Evolutionary conservation across 225 moss, liverwort and hornwort genomes (phyloP), one percentile per base, ranked within the genome.

Genomic region (Pseudisothecium myosuroides): DNA sequence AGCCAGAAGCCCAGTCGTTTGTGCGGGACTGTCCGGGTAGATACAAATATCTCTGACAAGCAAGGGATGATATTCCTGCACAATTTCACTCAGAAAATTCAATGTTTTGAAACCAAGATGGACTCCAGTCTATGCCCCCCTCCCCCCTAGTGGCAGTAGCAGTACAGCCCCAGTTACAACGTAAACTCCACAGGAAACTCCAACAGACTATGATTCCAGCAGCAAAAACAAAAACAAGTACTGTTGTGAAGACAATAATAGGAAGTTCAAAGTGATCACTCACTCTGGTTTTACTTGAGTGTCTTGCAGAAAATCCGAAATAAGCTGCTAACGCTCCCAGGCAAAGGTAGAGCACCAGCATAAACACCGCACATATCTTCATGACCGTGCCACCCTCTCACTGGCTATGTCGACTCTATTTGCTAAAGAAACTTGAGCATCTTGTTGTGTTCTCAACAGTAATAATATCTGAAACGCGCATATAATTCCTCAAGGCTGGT

Each of bases 11-110:
- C 93, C 93, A 39, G 93, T 89, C 18, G 93, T 91, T 77, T 94
- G 91, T 20, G 92, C 90, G 34, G 93, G 93, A 78, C 92, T 94
- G 88, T 94, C 92, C 43, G 93, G 93, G 77, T 94, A 94, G 63
- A 94, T 89, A 79, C 93, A 94, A 86, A 94, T 90, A 39, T 94
- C 86, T 55, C 54, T 81, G 22, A 91, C 90, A 87, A 94, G 93
- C 63, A 92, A 65, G 60, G 88, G 86, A 91, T 92, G 93, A 66
- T 91, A 94, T 64, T 94, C 92, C 93, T 94, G 89, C 88, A 92
- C 72, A 90, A 65, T 79, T 63, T 56, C 83, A 85, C 67, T 64
- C 61, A 62, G 36, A 83, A 27, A 62, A 21, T 63, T 80, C 69
- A 83, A 37, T 50, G 32, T 19, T 39, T 71, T 55, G 43, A 66